These are phyloP conservation scores for Calamus simplicifolius DNA, from an alignment of 176 grass and related monocot species.

Conservation along the genomic window DNA sequence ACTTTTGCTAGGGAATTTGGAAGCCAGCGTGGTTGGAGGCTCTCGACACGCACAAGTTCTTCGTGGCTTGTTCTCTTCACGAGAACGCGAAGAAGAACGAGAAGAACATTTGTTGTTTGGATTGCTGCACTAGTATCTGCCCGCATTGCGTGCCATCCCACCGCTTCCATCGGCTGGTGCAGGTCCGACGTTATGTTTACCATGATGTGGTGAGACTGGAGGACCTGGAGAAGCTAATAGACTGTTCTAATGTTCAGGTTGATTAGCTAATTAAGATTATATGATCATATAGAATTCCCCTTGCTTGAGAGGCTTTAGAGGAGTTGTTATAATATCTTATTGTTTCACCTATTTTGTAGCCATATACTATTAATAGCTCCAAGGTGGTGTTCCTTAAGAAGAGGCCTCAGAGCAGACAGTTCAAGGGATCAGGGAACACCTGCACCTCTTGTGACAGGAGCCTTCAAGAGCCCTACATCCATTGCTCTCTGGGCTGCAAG, in stretches of 20 bases:
- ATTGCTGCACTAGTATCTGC: constrained; percentile 96
- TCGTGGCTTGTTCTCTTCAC: constrained; percentile 62
- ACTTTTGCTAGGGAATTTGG: constrained; percentile 51
- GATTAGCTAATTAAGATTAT: constrained; percentile 11
- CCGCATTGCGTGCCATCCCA: constrained; percentile 75
- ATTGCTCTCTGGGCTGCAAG: constrained; percentile 97
- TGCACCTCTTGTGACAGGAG: constrained; percentile 90
- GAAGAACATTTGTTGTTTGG: constrained; percentile 94
- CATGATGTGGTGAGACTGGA: constrained; percentile 83
- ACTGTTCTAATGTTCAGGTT: constrained; percentile 94
- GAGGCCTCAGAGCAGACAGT: constrained; percentile 93
- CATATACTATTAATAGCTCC: constrained; percentile 96
- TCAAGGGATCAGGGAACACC: constrained; percentile 88
- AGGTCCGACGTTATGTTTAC: constrained; percentile 88
- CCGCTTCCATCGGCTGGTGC: constrained; percentile 73
- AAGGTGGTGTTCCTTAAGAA: constrained; percentile 99
- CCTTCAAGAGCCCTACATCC: constrained; percentile 93
- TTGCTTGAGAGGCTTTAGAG: too few relatives aligned
- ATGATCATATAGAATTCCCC: too few relatives aligned
- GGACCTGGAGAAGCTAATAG: constrained; percentile 87
- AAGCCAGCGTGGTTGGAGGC: constrained; percentile 94
- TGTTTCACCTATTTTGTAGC: constrained; percentile 43
- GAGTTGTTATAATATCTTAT: constrained; percentile 15
- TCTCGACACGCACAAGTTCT: constrained; percentile 69
- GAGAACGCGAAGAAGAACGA: constrained; percentile 90